Percentiles rank a stretch among this genome's conserved stretches.
phyloP scores from a whole-genome alignment of 2,329 filamentous ascomycete species.

The Allantophomopsis cytisporea region DNA sequence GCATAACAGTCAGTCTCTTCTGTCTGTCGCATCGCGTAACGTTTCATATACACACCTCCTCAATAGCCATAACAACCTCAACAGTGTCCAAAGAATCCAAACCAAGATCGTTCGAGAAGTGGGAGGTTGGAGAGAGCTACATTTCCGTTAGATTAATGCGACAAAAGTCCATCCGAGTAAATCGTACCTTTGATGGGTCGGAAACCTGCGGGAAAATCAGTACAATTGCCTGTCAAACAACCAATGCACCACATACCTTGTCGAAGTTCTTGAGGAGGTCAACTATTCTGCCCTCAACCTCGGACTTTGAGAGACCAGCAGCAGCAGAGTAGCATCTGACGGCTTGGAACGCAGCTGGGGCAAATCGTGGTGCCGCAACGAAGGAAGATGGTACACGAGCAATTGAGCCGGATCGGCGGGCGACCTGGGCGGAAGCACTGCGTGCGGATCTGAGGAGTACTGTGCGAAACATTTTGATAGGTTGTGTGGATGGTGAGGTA shows the following conservation, averaged over 20 bases:
- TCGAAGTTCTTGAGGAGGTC: conserved; percentile 92
- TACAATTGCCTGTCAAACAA: conserved; percentile 4
- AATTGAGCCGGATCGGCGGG: conserved; percentile 36
- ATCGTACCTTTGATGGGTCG: conserved; percentile 45
- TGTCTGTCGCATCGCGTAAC: not conserved
- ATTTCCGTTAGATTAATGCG: not conserved
- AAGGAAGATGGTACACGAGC: conserved; percentile 44
- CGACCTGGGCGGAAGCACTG: conserved; percentile 29
- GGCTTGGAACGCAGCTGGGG: conserved; percentile 51
- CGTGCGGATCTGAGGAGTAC: conserved; percentile 68
- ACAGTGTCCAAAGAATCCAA: conserved; percentile 97
- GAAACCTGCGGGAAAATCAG: conserved; percentile 41
- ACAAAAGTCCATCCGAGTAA: too few species aligned
- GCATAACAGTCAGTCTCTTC: conserved; percentile 12
- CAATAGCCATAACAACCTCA: conserved; percentile 99
- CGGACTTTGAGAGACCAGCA: conserved; percentile 63
- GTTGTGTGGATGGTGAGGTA: conserved; percentile 5
- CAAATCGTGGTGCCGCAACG: conserved; percentile 47
- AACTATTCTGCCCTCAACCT: conserved; percentile 86
- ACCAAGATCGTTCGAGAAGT: conserved; percentile 96
- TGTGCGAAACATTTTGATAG: conserved; percentile 72
- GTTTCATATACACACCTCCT: conserved; percentile 51
- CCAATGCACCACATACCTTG: conserved; percentile 51
- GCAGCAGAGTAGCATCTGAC: conserved; percentile 80
- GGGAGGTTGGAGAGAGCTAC: conserved; percentile 70